Evolutionary conservation across 2,329 filamentous ascomycete genomes (phyloP).

Genomic region (Knoxdaviesia proteae): DNA sequence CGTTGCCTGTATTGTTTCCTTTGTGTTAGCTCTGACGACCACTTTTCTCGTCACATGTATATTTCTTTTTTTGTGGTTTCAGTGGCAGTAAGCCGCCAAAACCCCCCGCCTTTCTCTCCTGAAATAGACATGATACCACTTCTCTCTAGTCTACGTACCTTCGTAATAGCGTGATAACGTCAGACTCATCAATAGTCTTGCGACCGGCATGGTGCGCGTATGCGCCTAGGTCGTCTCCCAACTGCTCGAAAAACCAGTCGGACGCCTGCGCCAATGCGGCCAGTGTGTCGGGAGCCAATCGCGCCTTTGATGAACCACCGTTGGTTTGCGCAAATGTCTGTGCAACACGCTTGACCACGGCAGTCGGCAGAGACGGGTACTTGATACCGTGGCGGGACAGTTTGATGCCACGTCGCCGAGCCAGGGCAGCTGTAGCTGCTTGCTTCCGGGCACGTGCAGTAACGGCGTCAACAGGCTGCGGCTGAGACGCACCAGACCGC

Average conservation of each 20-base stretch:
- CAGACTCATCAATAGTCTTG: slow-evolving; percentile 69
- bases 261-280: slow-evolving; percentile 59
- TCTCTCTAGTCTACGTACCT: slow-evolving; percentile 34
- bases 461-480: too few species aligned
- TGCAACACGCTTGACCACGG: slow-evolving; percentile 54
- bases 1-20: slow-evolving; percentile 42
- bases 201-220: slow-evolving; percentile 68
- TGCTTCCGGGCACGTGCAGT: too few species aligned
- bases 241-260: slow-evolving; percentile 83
- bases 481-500: too few species aligned
- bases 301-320: slow-evolving; percentile 34
- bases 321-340: slow-evolving; percentile 49
- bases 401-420: slow-evolving; percentile 24
- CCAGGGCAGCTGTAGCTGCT: too few species aligned
- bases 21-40: slow-evolving; percentile 8
- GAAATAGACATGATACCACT: slow-evolving; percentile 7
- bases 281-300: slow-evolving; percentile 53
- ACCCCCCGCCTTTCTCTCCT: slow-evolving; percentile 1
- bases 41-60: background rate
- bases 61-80: background rate
- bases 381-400: slow-evolving; percentile 53
- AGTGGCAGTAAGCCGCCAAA: slow-evolving; percentile 1
- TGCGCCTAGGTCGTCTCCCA: slow-evolving; percentile 56
- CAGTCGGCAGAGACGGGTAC: slow-evolving; percentile 52
- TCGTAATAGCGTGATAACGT: slow-evolving; percentile 64